Evolutionary conservation across 2,329 filamentous ascomycete species (phyloP).

Genomic region (Fusarium sulawesiense): DNA sequence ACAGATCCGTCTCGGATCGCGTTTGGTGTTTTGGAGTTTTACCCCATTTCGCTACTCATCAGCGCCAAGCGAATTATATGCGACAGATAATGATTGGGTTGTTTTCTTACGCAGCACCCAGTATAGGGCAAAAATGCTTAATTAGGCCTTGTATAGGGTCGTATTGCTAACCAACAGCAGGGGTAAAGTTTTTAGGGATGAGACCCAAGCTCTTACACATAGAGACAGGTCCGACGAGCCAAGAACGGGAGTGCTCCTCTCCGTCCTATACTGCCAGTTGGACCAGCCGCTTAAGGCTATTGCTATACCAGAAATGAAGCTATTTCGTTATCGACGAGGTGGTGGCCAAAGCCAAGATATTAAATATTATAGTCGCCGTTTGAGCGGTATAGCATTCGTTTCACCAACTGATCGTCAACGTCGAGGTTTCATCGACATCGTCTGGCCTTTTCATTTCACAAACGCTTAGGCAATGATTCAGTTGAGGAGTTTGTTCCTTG

Average conservation of each 20-base stretch:
- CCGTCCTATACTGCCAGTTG: constrained; percentile 12
- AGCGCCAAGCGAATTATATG: constrained; percentile 25
- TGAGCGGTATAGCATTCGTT: constrained; percentile 23
- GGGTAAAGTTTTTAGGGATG: constrained; percentile 22
- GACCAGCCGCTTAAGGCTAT: not conserved
- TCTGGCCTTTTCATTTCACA: not conserved
- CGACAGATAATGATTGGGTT: constrained; percentile 12
- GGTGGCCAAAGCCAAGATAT: constrained; percentile 18
- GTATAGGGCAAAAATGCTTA: constrained; percentile 29
- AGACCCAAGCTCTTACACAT: constrained; percentile 33
- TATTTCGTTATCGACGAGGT: not conserved
- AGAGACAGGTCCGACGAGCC: constrained; percentile 32
- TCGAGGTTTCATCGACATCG: constrained; percentile 22
- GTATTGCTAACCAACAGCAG: constrained; percentile 6
- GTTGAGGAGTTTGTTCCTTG: not conserved
- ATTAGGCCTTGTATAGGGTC: constrained; percentile 17
- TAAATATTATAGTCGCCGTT: constrained; percentile 20
- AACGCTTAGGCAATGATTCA: not conserved
- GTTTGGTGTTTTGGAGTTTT: constrained; percentile 44
- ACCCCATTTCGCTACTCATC: constrained; percentile 21
- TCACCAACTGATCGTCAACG: constrained; percentile 26
- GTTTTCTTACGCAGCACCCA: constrained; percentile 17
- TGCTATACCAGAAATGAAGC: not conserved
- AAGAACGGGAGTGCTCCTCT: constrained; percentile 31
- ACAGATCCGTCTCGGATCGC: constrained; percentile 52